Conservation (phyloP, 225 moss, liverwort and hornwort genomes). For the Asterella californica region DNA sequence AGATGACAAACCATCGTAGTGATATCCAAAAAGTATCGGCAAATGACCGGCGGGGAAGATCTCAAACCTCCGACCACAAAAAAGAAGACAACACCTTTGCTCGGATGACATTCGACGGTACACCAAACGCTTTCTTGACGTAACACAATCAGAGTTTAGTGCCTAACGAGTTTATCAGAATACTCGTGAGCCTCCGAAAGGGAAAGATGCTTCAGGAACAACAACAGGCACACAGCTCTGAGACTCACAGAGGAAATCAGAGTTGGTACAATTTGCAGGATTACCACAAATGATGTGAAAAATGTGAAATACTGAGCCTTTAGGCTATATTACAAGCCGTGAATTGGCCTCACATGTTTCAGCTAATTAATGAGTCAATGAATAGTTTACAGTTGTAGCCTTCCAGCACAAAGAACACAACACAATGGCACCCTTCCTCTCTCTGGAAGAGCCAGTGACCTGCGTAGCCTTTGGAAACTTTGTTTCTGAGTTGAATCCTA, state of each 20-base stretch:
- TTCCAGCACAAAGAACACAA: constrained; percentile 4
- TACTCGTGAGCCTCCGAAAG: not conserved
- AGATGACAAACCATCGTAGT: not conserved
- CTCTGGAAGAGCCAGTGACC: constrained; percentile 5
- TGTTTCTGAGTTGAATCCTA: constrained; percentile 14
- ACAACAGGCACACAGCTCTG: not conserved
- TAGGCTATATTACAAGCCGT: constrained; percentile 21
- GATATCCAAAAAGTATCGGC: not conserved
- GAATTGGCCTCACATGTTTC: constrained; percentile 19
- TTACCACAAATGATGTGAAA: not conserved
- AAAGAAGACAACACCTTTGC: not conserved
- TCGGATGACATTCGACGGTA: not conserved
- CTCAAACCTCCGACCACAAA: not conserved
- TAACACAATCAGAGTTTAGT: not conserved
- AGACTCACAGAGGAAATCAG: not conserved
- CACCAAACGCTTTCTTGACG: not conserved
- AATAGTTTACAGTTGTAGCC: constrained; percentile 14
- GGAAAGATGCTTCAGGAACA: not conserved
- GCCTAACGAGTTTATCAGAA: not conserved
- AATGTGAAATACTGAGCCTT: constrained; percentile 4
- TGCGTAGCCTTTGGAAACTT: not conserved
- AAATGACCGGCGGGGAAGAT: not conserved
- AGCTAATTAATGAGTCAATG: constrained; percentile 5
- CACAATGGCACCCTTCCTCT: constrained; percentile 3
- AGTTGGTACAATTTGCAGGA: not conserved